Evolutionary conservation across 2,329 filamentous ascomycete species (phyloP), one percentile per base, ranked within the genome.

Genomic region (Venturiaceae sp.): DNA sequence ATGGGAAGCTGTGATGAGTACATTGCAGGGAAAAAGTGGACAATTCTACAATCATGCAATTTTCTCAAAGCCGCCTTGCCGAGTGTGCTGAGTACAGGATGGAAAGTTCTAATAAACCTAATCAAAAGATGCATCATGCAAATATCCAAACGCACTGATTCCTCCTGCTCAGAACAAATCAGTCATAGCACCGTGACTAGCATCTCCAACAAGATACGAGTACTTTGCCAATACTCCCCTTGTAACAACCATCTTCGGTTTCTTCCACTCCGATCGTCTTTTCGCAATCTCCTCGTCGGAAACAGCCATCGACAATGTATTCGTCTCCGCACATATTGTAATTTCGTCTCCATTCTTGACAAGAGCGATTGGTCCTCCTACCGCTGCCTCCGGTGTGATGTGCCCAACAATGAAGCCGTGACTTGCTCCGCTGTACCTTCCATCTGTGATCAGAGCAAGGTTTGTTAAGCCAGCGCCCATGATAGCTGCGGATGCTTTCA

Each of bases 321-420:
- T 95, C 36, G 75, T 83, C 64, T 89, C 84, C 0, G 92, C 91
- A 69, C 94, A 88, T 66, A 97, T 96, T 3, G 88, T 91, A 55
- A 97, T 84, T 28, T 82, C 73, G 71, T 97, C 92, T 1, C 90
- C 92, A 66, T 95, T 82, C 64, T 77, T 70, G 2, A 96, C 89
- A 5, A 95, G 75, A 0, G 88, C 92, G 67, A 97, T 91, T 0
- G 92, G 92, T 0, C 92, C 92, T 16, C 92, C 92, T 1, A 87
- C 86, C 1, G 88, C 90, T 0, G 92, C 92, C 73, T 97, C 92
- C 2, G 92, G 92, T 2, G 88, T 88, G 14, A 96, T 90, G 67
- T 96, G 92, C 0, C 92, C 92, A 16, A 97, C 90, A 67, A 96
- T 94, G 72, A 96, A 96, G 0, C 91, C 91, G 71, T 96, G 92